These are phyloP conservation scores for Rheum nobile DNA, from an alignment of 148 eudicot species.

Conservation along the genomic window DNA sequence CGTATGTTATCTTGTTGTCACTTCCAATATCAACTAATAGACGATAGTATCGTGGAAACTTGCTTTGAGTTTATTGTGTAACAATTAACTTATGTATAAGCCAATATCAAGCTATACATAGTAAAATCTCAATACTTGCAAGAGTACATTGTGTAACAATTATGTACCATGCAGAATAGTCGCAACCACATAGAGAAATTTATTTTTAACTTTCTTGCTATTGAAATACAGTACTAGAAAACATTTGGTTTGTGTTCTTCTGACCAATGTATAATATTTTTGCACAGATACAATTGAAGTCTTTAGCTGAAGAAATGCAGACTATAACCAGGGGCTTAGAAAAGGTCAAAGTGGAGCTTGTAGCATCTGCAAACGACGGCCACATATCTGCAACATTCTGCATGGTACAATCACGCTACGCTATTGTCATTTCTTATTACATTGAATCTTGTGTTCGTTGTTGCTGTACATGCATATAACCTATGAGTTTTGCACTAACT, in stretches of 20 bases:
- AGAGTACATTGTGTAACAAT: not conserved
- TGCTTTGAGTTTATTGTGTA: not conserved
- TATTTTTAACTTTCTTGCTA: no score
- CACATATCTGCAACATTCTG: slow-evolving; percentile 71
- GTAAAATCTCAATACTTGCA: not conserved
- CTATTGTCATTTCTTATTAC: not conserved
- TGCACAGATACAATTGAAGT: slow-evolving; percentile 93
- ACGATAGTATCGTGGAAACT: not conserved
- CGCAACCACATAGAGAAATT: not conserved
- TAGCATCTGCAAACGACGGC: slow-evolving; percentile 80
- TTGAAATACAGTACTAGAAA: no score
- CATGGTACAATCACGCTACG: slow-evolving; percentile 30
- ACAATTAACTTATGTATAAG: not conserved
- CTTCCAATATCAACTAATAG: not conserved
- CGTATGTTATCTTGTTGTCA: no score
- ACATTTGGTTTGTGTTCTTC: not conserved
- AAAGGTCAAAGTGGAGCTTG: slow-evolving; percentile 75
- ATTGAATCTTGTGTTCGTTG: not conserved
- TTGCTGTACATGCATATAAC: no score
- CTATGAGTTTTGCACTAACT: no score
- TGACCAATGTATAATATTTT: slow-evolving; percentile 9
- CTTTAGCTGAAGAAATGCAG: slow-evolving; percentile 98
- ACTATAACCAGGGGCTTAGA: slow-evolving; percentile 77
- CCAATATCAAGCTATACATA: not conserved
- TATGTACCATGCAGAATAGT: not conserved